Conservation (phyloP, 495 filamentous ascomycete genomes). For the Bacidia gigantensis region DNA sequence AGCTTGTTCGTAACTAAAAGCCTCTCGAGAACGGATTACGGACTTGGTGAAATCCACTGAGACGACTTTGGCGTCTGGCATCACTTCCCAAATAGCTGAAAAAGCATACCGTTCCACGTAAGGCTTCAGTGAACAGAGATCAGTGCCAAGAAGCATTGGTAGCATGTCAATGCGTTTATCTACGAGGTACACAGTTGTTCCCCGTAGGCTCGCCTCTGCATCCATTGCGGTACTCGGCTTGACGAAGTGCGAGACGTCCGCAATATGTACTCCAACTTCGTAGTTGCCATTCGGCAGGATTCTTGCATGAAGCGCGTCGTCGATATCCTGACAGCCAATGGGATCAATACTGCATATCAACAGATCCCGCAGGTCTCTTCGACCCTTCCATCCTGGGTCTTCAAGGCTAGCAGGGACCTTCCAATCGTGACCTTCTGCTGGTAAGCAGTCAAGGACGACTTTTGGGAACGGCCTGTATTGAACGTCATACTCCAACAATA, state of each 20-base stretch:
- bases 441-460: conserved; percentile 83
- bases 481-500: conserved; percentile 89
- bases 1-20: conserved; percentile 94
- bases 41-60: conserved; percentile 82
- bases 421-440: conserved; percentile 87
- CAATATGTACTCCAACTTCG: conserved; percentile 97
- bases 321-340: conserved; percentile 91
- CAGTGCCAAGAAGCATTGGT: conserved; percentile 86
- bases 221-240: conserved; percentile 97
- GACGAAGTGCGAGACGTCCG: conserved; percentile 96
- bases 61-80: conserved; percentile 70
- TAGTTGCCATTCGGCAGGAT: conserved; percentile 82
- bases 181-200: conserved; percentile 93
- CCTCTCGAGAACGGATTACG: conserved; percentile 93
- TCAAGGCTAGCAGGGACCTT: conserved; percentile 62
- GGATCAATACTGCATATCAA: conserved; percentile 96
- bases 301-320: conserved; percentile 86
- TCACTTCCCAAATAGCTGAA: conserved; percentile 88
- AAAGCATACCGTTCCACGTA: conserved; percentile 97
- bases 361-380: conserved; percentile 70
- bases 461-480: conserved; percentile 97
- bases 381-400: conserved; percentile 71
- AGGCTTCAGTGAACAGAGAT: conserved; percentile 91
- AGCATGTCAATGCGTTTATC: conserved; percentile 99
- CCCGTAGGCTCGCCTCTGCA: conserved; percentile 77